phyloP scores from a whole-genome alignment of 108 stramenopile genomes.

The Chaetoceros tenuissimus region DNA sequence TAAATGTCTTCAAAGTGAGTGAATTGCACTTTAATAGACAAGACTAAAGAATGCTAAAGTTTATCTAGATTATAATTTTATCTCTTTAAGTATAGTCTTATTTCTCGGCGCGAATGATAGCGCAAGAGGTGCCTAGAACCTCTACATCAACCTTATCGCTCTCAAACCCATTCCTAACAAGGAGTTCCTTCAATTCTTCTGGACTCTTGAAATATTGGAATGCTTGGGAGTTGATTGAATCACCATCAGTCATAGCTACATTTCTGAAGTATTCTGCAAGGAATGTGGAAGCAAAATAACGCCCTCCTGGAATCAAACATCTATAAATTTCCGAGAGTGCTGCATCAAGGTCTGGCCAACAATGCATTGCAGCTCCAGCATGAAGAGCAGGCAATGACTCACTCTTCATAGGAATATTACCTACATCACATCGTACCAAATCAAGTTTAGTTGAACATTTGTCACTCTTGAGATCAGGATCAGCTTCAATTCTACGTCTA shows the following conservation, averaged over 20 bases:
- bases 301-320: constrained; percentile 85
- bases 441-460: constrained; percentile 43
- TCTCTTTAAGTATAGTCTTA: too few species aligned
- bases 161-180: constrained; percentile 65
- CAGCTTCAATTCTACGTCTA: constrained; percentile 51
- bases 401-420: constrained; percentile 71
- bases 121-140: constrained; percentile 57
- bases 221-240: constrained; percentile 35
- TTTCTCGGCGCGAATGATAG: constrained; percentile 75
- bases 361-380: constrained; percentile 97
- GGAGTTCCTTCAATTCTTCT: constrained; percentile 40
- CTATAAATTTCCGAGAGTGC: constrained; percentile 80
- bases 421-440: constrained; percentile 85
- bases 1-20: too few species aligned
- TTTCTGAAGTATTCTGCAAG: constrained; percentile 53
- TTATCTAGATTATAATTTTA: too few species aligned
- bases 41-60: too few species aligned
- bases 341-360: constrained; percentile 85
- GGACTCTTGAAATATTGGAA: constrained; percentile 80
- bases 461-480: constrained; percentile 18
- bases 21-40: too few species aligned
- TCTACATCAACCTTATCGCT: constrained; percentile 59
- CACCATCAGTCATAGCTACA: constrained; percentile 29
- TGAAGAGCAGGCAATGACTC: constrained; percentile 73
- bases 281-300: constrained; percentile 93